Evolutionary conservation across 306 rosid species (phyloP).

Genomic region (Vigna reflexopilosa): DNA sequence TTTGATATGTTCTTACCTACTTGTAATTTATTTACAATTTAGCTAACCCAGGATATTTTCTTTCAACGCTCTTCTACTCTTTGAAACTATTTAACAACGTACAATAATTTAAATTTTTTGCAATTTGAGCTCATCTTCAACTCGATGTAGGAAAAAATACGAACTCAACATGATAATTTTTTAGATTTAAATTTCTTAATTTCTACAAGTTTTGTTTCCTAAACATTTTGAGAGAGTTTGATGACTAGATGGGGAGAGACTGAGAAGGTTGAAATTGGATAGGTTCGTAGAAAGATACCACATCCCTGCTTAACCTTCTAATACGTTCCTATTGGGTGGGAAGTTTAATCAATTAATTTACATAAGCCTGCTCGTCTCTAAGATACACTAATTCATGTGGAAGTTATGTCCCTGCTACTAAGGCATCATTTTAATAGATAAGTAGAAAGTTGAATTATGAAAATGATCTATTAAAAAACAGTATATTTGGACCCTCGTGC

Average conservation of each 20-base stretch:
- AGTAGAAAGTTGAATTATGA: slow-evolving; percentile 4
- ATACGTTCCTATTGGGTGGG: slow-evolving; percentile 16
- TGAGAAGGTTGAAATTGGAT: slow-evolving; percentile 10
- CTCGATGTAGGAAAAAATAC: slow-evolving; percentile 6
- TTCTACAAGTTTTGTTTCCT: slow-evolving; percentile 25
- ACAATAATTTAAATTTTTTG: slow-evolving; percentile 29
- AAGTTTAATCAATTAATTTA: slow-evolving; percentile 11
- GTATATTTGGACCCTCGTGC: not conserved
- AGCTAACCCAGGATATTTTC: slow-evolving; percentile 43
- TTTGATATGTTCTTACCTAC: slow-evolving; percentile 24
- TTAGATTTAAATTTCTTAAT: slow-evolving; percentile 17
- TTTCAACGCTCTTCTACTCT: not conserved
- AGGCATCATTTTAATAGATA: slow-evolving; percentile 13
- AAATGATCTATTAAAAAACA: not conserved
- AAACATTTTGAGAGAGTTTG: slow-evolving; percentile 22
- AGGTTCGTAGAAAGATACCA: slow-evolving; percentile 24
- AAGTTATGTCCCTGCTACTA: slow-evolving; percentile 28
- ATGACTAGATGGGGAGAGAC: slow-evolving; percentile 31
- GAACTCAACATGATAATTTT: not conserved
- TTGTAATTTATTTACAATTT: slow-evolving; percentile 16
- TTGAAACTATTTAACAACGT: not conserved
- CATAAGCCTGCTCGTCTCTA: slow-evolving; percentile 20
- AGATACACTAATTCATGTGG: slow-evolving; percentile 28
- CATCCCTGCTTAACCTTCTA: not conserved
- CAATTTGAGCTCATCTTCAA: slow-evolving; percentile 32